phyloP scores from a whole-genome alignment of 2,329 filamentous ascomycete species.

The Fusarium scirpi region DNA sequence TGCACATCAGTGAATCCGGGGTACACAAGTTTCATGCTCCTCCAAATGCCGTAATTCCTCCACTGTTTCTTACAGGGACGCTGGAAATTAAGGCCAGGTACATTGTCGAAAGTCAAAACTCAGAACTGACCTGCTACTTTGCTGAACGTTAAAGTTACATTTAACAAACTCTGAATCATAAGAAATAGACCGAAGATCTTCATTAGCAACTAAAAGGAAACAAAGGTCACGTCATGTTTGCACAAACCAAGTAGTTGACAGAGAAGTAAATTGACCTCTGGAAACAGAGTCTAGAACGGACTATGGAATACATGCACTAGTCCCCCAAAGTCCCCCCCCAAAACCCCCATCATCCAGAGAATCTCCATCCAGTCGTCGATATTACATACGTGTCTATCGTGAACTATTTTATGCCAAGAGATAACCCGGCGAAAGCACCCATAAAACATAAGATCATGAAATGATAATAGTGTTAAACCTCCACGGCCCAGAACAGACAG shows the following conservation, averaged over 20 bases:
- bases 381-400: slow-evolving; percentile 36
- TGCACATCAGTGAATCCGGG: slow-evolving; percentile 4
- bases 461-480: slow-evolving; percentile 15
- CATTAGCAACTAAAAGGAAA: neutral
- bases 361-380: slow-evolving; percentile 34
- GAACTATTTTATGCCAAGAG: slow-evolving; percentile 23
- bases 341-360: slow-evolving; percentile 9
- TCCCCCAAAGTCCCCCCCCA: neutral
- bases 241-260: neutral
- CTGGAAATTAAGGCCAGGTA: neutral
- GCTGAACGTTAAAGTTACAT: neutral
- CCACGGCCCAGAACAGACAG: slow-evolving; percentile 22
- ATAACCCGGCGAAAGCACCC: slow-evolving; percentile 19
- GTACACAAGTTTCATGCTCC: neutral
- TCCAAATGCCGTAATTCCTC: slow-evolving; percentile 1
- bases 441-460: slow-evolving; percentile 36
- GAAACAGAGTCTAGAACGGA: slow-evolving; percentile 16
- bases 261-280: slow-evolving; percentile 18
- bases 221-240: neutral
- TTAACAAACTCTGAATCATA: neutral
- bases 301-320: slow-evolving; percentile 27
- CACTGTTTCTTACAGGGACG: neutral
- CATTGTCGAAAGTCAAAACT: neutral
- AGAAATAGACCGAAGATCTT: neutral
- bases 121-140: neutral